Conservation (phyloP, 164 flowering plant species). For the Sedum album region DNA sequence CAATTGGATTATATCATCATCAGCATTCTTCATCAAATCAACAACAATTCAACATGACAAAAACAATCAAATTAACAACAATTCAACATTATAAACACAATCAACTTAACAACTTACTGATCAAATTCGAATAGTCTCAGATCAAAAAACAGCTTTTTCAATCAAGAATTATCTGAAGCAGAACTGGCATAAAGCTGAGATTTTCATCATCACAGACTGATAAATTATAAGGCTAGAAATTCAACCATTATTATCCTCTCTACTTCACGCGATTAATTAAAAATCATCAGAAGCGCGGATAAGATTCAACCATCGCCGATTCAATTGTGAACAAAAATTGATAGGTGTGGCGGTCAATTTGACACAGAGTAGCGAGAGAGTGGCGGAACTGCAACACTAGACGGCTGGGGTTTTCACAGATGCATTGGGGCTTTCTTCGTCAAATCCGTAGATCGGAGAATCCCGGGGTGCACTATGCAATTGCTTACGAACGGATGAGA, state of each 20-base stretch:
- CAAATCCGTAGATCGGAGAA: slow-evolving; percentile 20
- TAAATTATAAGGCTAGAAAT: slow-evolving; percentile 36
- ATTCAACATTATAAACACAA: background rate
- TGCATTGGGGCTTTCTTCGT: slow-evolving; percentile 67
- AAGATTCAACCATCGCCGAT: slow-evolving; percentile 62
- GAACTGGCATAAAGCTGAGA: slow-evolving; percentile 89
- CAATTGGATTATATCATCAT: slow-evolving; percentile 21
- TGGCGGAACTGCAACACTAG: slow-evolving; percentile 70
- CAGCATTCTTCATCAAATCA: background rate
- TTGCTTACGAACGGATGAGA: too few species aligned
- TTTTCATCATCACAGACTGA: slow-evolving; percentile 55
- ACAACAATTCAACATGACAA: background rate
- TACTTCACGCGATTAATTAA: slow-evolving; percentile 44
- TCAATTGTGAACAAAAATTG: background rate
- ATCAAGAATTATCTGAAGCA: slow-evolving; percentile 86
- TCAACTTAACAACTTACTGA: background rate
- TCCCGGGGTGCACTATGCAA: slow-evolving; percentile 92
- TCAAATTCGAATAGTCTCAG: slow-evolving; percentile 75
- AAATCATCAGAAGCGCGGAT: slow-evolving; percentile 86
- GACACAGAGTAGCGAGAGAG: slow-evolving; percentile 62
- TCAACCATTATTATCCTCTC: slow-evolving; percentile 52
- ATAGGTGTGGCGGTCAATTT: slow-evolving; percentile 56
- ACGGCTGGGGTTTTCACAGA: slow-evolving; percentile 41
- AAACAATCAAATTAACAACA: background rate
- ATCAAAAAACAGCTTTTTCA: slow-evolving; percentile 50